Evolutionary conservation across 768 basidiomycete species (phyloP), one percentile per base, ranked within the genome.

Genomic region (Pisolithus marmoratus): DNA sequence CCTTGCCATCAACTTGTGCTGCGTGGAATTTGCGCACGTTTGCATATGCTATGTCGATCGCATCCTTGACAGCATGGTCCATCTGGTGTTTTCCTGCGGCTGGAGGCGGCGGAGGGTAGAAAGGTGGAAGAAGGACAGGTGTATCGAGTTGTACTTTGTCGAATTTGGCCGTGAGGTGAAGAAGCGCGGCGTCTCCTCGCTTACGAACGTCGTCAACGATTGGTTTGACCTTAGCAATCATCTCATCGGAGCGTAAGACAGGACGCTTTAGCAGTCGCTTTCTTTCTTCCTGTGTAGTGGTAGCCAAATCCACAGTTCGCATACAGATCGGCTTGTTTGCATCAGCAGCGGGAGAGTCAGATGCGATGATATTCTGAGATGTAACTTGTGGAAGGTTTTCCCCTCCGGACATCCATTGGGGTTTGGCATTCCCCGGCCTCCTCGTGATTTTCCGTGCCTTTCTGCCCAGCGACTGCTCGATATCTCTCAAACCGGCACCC

Each of bases 21-120:
- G 79, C 80, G 67, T 96, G 95, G 78, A 97, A 98, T 61, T 83
- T 86, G 69, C 77, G 79, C 64, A 99, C 89, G 67, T 99, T 99
- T 53, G 74, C 74, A 65, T 98, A 99, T 4, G 96, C 96, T 49
- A 76, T 70, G 62, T 96, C 87, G 64, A 98, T 95, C 22, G 96
- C 92, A 41, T 76, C 72, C 58, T 80, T 82, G 48, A 98, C 86
- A 24, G 73, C 66, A 15, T 77, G 73, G 38, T 81, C 75, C 38
- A 95, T 67, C 48, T 67, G 63, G 77, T 85, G 85, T 8, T 77
- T 72, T 52, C 83, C 82, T 2, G 79, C 70, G 1, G 83, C 64
- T 40, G 38, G 50, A 3, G 54, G 8, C 29, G 54, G 46, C 15
- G 43, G 43, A 19, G 66, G 58, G 38, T 66, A 70, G 68, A 86